These are phyloP conservation scores for Bruguiera parviflora DNA, from an alignment of 345 rosid genomes.

Conservation along the genomic window DNA sequence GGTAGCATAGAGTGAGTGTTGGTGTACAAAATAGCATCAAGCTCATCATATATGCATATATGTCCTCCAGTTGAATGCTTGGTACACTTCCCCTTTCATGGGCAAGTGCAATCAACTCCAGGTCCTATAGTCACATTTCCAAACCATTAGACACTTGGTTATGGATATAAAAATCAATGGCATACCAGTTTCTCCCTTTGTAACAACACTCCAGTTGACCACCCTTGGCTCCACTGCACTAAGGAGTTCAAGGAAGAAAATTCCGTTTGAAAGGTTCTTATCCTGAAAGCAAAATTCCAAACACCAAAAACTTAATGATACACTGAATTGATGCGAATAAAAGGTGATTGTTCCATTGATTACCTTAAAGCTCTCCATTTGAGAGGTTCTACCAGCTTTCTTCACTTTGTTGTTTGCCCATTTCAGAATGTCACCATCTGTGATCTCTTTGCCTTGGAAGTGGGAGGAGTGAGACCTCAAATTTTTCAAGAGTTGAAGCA, in stretches of 20 bases:
- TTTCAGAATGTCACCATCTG: conserved; percentile 73
- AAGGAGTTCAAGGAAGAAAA: conserved; percentile 93
- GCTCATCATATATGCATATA: not conserved
- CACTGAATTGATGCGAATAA: not conserved
- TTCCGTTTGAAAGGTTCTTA: conserved; percentile 67
- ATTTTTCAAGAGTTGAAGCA: conserved; percentile 94
- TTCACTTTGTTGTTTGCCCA: conserved; percentile 95
- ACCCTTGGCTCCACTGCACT: conserved; percentile 88
- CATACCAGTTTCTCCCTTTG: conserved; percentile 78
- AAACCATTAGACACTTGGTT: too few relatives aligned
- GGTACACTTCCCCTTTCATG: not conserved
- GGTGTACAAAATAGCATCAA: not conserved
- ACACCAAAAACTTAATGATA: conserved; percentile 12
- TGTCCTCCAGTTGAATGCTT: not conserved
- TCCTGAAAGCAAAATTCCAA: conserved; percentile 44
- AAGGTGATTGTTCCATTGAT: conserved; percentile 8
- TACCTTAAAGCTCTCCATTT: conserved; percentile 94
- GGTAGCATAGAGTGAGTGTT: conserved; percentile 11
- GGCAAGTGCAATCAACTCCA: not conserved
- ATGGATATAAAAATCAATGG: not conserved
- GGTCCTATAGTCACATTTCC: too few relatives aligned
- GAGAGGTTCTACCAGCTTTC: conserved; percentile 61
- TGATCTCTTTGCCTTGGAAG: conserved; percentile 89
- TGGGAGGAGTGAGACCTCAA: conserved; percentile 57
- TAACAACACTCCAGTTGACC: conserved; percentile 84